These are phyloP conservation scores for Boletellus emodensis DNA, from an alignment of 768 basidiomycete species.

Conservation along the genomic window DNA sequence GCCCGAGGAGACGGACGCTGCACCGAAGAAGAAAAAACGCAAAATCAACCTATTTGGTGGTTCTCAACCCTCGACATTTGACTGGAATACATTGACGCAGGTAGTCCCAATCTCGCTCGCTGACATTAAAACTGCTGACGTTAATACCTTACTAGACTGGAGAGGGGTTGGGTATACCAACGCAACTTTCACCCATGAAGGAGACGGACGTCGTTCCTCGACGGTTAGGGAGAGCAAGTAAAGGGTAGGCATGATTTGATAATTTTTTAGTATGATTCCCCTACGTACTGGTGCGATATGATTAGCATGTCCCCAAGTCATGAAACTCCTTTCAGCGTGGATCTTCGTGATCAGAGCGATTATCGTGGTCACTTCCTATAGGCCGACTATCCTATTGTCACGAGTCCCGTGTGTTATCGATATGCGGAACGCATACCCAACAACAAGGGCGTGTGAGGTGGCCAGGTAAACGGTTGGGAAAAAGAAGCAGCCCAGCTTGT, in stretches of 20 bases:
- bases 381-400: constrained; percentile 43
- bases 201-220: constrained; percentile 47
- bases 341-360: constrained; percentile 74
- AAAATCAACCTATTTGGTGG: constrained; percentile 61
- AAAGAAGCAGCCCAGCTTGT: neutral
- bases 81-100: constrained; percentile 43
- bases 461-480: constrained; percentile 39
- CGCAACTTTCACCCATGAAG: constrained; percentile 62
- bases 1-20: constrained; percentile 22
- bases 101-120: constrained; percentile 24
- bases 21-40: constrained; percentile 63
- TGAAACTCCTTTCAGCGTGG: constrained; percentile 84
- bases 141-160: constrained; percentile 22
- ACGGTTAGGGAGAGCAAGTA: constrained; percentile 32
- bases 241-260: constrained; percentile 12
- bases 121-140: neutral
- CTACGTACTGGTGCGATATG: neutral
- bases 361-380: constrained; percentile 62
- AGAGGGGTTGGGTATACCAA: constrained; percentile 59
- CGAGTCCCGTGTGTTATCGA: constrained; percentile 42
- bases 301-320: constrained; percentile 56
- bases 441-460: constrained; percentile 43
- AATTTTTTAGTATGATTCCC: no score
- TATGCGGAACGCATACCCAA: constrained; percentile 60
- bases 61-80: constrained; percentile 38